Base-by-base conservation (phyloP, 148 eudicot species). In the Vaccinium corymbosum region DNA sequence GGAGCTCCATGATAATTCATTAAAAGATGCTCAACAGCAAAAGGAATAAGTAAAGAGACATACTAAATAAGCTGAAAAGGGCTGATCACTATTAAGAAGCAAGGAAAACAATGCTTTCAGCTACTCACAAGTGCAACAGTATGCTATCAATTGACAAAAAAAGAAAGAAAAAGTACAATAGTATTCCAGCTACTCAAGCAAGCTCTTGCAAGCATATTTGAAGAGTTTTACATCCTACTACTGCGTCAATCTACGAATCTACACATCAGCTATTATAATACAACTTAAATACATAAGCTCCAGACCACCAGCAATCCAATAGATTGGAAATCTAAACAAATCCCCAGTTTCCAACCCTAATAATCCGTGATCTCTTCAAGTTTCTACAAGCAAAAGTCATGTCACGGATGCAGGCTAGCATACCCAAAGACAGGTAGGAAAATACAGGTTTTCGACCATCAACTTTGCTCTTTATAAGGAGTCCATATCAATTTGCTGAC, bases 401-500 rank as follows among this genome's bases (percentile, higher is more conserved):
- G 72, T 29, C 35, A 61, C 70, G 62, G 57, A 17, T 48, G 66
- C 12, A 35, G 19, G 72, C 35, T 12, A 27, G 59, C 15, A 57
- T 51, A 19, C 25, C 7, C 6, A 71, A 59, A 48, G 15, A 80
- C 10, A 16, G 38, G 50, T 57, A 59, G 29, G 38, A 61, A 59
- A 29, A 17, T 27, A 15, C 50, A 14, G 42, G 53, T 57, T 22
- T 61, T 55, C 7, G 32, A 12, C 68, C 71, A 85, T 92, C 91
- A 93, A 83, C 92, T 91, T 87, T 96, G 97, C 85, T 96, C 99
- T 83, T 94, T 96, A 83, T 93, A 96, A 83, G 98, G 98, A 87
- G 98, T 93, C 99, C 99, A 96, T 38, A 96, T 96, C 84, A 96
- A 88, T 84, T 94, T 96, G 81, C 95, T 84, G 51, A 90, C 98